Base-by-base conservation (phyloP, 495 filamentous ascomycete species). In the Aspergillus sparsus region DNA sequence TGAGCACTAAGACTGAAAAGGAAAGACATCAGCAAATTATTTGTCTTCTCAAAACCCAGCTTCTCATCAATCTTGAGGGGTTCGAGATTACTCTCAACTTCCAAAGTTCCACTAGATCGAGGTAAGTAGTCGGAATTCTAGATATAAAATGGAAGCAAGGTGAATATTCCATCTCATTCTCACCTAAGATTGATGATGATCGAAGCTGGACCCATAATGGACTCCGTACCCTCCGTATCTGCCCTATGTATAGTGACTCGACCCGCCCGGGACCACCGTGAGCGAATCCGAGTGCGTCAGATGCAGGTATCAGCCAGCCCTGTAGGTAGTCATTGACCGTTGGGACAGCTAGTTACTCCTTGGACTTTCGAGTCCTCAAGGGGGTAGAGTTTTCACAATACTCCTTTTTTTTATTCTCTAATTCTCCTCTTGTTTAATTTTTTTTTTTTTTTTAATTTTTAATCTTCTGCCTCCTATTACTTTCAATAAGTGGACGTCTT, bases 181-280 rank as follows among this genome's bases (percentile, higher is more conserved):
- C 21, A 27, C 21, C 21, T 27, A 27, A 27, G 21, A 27, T 6
- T 13, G 39, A 11, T 42, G 39, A 15, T 5, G 12, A 41, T 41
- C 10, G 10, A 41, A 9, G 8, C 37, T n/a, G 37, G 37, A 11
- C 44, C 15, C 9, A 18, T 47, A 27, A 27, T 27, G 21, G 44
- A 16, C 44, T 16, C 44, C 44, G 27, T 18, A 47, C 1, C 4
- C 44, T 18, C n/a, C 16, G n/a, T 16, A 5, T 49, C 63, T 61
- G 64, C 64, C 64, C 64, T 66, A 66, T 36, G 53, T 53, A 58
- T 66, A 58, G 58, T 55, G 64, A 47, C 39, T 56, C 10, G 61
- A 46, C 54, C 55, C 60, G 49, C 12, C 41, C 8, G 13, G 15
- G 18, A 37, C 21, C 53, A 49, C 44, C 44, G 46, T 33, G 6